Base-by-base conservation (phyloP, 1,284 basidiomycete genomes). In the Cutaneotrichosporon sp. region DNA sequence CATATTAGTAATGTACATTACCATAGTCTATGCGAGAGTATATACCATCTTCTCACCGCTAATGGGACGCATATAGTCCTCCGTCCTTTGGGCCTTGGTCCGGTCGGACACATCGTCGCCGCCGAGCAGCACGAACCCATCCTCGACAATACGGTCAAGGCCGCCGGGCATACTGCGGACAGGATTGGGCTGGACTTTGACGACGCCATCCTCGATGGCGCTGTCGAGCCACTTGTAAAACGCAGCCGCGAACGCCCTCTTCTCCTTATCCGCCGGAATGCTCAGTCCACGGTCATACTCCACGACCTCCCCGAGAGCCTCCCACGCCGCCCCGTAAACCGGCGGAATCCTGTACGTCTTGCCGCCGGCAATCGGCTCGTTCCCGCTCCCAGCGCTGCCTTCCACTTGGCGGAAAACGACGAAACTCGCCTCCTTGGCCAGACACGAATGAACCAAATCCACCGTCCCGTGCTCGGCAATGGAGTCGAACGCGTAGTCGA, bases 251-350 rank as follows among this genome's bases (percentile, higher is more conserved):
- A 55, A 55, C 24, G 34, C 54, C 16, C 46, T 39, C 34, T 26
- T 35, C 6, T 24, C 17, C 22, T 39, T 45, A 31, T 34, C 16
- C 29, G 49, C 45, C 4, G 45, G 49, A 17, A 55, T 38, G n/a
- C n/a, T n/a, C 14, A 17, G 20, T 34, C 11, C 22, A 41, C 52
- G 19, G 29, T 46, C 19, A 37, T 54, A 49, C 17, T 22, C 52
- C 8, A 51, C 17, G 26, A 44, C 54, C 14, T 33, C 47, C 4
- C 54, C 54, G 14, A 55, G 54, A 2, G 29, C 54, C 49, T 55
- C 54, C 54, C 54, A 55, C 17, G 35, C 54, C 2, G 54, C 54
- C 8, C 54, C 54, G 37, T 55, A 55, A 5, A 52, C 42, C 3
- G 49, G 44, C 10, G 25, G 8, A 25, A 47, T 16, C 10, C 37